Evolutionary conservation across 257 asterid genomes (phyloP), one percentile per base, ranked within the genome.

Genomic region (Paraleonurus japonicus): DNA sequence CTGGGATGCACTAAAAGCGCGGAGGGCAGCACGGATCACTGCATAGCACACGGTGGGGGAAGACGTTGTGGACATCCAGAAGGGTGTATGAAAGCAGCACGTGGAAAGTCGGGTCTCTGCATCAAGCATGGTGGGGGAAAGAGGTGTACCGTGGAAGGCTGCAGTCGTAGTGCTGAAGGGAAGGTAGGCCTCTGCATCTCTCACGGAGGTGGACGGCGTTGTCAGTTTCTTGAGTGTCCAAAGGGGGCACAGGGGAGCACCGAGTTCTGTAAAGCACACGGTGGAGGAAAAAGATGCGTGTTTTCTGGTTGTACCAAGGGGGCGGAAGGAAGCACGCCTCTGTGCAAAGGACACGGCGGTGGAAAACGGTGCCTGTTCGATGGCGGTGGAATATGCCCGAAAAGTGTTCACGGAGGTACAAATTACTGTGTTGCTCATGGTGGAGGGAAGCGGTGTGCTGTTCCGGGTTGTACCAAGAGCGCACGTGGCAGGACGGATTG

Each of bases 201-300:
- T 17, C 98, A 93, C 8, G 98, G 98, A 1, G 98, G 98, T 5
- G 98, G 98, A 32, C 85, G 94, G 43, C 93, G 98, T 4, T 93
- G 98, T 73, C 90, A 87, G 57, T 81, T 82, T 48, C 62, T 51
- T 4, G 85, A 69, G 23, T 93, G 98, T 35, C 4, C 41, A 0
- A 93, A 93, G 79, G 98, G 98, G 0, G 92, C 98, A 2, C 98
- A 93, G 60, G 98, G 98, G 48, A 89, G 98, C 68, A 93, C 98
- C 4, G 20, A 78, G 70, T 87, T 83, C 76, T 93, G 98, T 79
- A 93, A 93, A 79, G 97, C 97, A 4, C 98, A 93, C 15, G 98
- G 98, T 5, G 98, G 98, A 19, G 98, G 98, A 33, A 90, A 85
- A 27, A 81, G 98, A 5, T 93, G 98, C 80, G 57, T 87, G 37